Evolutionary conservation across 1,284 basidiomycete species (phyloP).

Genomic region (Tetrapyrgos nigripes): DNA sequence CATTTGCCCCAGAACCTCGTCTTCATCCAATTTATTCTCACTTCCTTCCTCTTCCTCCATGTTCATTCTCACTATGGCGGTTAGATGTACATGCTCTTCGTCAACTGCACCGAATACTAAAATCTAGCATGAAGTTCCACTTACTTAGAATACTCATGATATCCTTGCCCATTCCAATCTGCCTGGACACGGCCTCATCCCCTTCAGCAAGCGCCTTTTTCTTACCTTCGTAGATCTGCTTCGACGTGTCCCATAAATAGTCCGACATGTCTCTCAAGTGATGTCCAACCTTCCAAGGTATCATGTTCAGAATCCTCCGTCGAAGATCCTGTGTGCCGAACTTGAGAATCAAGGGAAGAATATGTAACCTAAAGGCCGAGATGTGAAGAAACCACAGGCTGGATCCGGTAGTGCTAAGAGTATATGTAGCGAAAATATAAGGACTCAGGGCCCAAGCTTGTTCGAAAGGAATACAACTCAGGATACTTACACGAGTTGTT

Average conservation of each 20-base stretch:
- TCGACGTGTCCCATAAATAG: slow-evolving; percentile 11
- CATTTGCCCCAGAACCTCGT: slow-evolving; percentile 8
- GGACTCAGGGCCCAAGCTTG: background rate
- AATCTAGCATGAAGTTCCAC: slow-evolving; percentile 16
- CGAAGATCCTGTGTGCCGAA: slow-evolving; percentile 10
- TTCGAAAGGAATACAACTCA: background rate
- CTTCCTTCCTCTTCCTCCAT: slow-evolving; percentile 10
- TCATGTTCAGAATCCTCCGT: slow-evolving; percentile 4
- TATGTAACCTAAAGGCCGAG: too few relatives aligned
- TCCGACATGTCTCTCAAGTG: slow-evolving; percentile 8
- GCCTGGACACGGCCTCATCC: slow-evolving; percentile 35
- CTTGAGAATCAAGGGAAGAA: slow-evolving; percentile 9
- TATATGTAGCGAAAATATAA: background rate
- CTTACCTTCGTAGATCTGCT: slow-evolving; percentile 33
- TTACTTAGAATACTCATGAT: slow-evolving; percentile 52
- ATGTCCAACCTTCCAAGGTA: slow-evolving; percentile 11
- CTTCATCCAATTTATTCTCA: slow-evolving; percentile 7
- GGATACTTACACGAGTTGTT: background rate
- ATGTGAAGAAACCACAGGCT: too few relatives aligned
- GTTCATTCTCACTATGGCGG: slow-evolving; percentile 8
- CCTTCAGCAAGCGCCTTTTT: slow-evolving; percentile 41
- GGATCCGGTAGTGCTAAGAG: background rate
- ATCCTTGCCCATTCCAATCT: slow-evolving; percentile 48
- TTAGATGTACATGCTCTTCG: too few relatives aligned
- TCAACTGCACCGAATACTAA: background rate